Conservation (phyloP, 257 asterid species). For the Fraxinus pennsylvanica region DNA sequence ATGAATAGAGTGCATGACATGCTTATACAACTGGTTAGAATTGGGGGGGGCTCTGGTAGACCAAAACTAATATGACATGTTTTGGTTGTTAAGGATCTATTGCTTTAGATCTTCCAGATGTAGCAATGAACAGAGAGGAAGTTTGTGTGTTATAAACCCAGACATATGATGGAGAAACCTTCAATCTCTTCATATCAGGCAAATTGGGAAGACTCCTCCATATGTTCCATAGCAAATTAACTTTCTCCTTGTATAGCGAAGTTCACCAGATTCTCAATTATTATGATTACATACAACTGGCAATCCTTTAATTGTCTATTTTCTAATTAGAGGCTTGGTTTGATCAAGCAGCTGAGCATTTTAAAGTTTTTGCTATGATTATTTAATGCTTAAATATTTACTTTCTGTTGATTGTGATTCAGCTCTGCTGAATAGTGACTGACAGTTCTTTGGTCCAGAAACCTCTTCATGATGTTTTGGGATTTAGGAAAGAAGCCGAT, state of each 20-base stretch:
- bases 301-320: not conserved
- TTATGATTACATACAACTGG: conserved; percentile 8
- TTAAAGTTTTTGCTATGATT: conserved; percentile 2
- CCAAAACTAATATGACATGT: not conserved
- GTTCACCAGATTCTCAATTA: conserved; percentile 1
- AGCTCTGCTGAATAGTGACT: conserved; percentile 27
- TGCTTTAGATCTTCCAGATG: not conserved
- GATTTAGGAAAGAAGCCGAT: conserved; percentile 72
- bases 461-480: conserved; percentile 86
- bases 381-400: not conserved
- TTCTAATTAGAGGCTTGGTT: not conserved
- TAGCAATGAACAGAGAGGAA: not conserved
- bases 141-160: not conserved
- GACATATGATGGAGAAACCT: not conserved
- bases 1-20: not conserved
- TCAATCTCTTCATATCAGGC: not conserved
- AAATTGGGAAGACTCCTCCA: not conserved
- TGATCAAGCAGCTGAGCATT: no score
- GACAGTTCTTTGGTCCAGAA: conserved; percentile 53
- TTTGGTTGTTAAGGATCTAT: no score
- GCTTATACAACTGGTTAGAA: not conserved
- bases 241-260: not conserved
- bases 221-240: not conserved
- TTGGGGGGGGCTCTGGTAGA: no score
- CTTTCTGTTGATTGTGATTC: not conserved